Evolutionary conservation across 1,284 basidiomycete genomes (phyloP).

Genomic region (Fomitopsis betulina): DNA sequence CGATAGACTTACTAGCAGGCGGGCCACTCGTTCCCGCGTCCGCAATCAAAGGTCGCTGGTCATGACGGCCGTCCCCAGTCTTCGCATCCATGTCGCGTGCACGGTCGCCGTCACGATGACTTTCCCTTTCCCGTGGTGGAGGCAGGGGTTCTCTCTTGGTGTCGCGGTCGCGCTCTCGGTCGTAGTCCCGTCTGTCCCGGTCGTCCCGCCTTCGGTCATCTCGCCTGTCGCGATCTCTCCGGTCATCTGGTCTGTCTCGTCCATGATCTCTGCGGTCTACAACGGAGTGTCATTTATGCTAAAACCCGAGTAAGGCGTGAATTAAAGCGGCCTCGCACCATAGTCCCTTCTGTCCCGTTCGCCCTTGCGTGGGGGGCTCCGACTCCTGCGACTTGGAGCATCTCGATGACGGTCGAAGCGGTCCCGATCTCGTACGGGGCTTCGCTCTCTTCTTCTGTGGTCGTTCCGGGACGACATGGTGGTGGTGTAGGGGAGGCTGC

Average conservation of each 20-base stretch:
- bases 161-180: constrained; percentile 14
- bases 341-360: constrained; percentile 39
- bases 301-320: not conserved
- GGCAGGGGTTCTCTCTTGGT: not conserved
- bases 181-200: constrained; percentile 22
- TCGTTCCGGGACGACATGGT: constrained; percentile 50
- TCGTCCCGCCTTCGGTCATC: constrained; percentile 29
- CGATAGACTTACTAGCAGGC: not conserved
- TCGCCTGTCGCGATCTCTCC: constrained; percentile 31
- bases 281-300: not conserved
- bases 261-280: constrained; percentile 28
- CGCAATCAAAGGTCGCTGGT: constrained; percentile 3
- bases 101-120: constrained; percentile 17
- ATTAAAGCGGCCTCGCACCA: constrained; percentile 25
- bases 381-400: constrained; percentile 53
- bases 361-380: constrained; percentile 57
- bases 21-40: constrained; percentile 10
- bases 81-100: constrained; percentile 20
- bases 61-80: constrained; percentile 7
- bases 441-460: constrained; percentile 58
- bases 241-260: constrained; percentile 25
- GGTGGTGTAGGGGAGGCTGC: not conserved
- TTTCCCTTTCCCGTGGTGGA: constrained; percentile 14
- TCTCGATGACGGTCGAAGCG: constrained; percentile 43
- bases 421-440: constrained; percentile 60